Evolutionary conservation across 805 yeast species (phyloP).

Genomic region (Kodamaea restingae): DNA sequence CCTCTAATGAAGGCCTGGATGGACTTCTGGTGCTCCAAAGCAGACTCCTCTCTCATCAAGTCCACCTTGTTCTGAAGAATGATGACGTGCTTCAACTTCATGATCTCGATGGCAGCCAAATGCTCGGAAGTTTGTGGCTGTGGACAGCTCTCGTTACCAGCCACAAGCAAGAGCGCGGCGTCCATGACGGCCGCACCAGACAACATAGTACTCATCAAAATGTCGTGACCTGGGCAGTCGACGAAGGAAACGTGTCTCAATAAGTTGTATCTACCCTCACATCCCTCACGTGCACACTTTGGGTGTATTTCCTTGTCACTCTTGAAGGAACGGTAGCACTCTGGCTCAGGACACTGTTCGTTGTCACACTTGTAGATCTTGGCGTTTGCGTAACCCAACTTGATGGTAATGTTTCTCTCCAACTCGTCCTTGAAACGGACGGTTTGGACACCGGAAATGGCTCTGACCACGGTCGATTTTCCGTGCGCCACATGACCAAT

Average conservation of each 20-base stretch:
- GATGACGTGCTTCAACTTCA: constrained; percentile 95
- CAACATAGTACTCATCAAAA: constrained; percentile 99
- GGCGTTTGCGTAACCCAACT: constrained; percentile 98
- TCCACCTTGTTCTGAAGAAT: constrained; percentile 97
- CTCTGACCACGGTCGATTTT: constrained; percentile 88
- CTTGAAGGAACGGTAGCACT: constrained; percentile 89
- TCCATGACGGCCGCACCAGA: constrained; percentile 99
- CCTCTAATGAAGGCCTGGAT: constrained; percentile 92
- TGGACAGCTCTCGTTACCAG: constrained; percentile 99
- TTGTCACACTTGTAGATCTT: constrained; percentile 92
- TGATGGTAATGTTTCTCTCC: constrained; percentile 98
- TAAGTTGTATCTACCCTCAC: constrained; percentile 82
- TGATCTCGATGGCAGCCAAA: constrained; percentile 98
- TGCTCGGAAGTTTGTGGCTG: constrained; percentile 99
- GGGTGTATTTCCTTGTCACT: constrained; percentile 95
- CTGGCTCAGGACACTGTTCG: constrained; percentile 86
- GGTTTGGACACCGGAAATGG: constrained; percentile 97
- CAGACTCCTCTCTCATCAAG: constrained; percentile 95
- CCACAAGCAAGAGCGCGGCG: constrained; percentile 92
- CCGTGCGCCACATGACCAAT: constrained; percentile 97
- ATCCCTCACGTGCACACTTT: constrained; percentile 82
- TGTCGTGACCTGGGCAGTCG: constrained; percentile 99
- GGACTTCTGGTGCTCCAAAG: constrained; percentile 91
- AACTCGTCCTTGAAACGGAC: constrained; percentile 98
- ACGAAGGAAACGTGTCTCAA: constrained; percentile 97